A percentile compares a stretch with the other conserved stretches of the same genome.
Evolutionary conservation across 1,139 yeast species (phyloP).

Genomic region (Blastobotrys petasosporus): DNA sequence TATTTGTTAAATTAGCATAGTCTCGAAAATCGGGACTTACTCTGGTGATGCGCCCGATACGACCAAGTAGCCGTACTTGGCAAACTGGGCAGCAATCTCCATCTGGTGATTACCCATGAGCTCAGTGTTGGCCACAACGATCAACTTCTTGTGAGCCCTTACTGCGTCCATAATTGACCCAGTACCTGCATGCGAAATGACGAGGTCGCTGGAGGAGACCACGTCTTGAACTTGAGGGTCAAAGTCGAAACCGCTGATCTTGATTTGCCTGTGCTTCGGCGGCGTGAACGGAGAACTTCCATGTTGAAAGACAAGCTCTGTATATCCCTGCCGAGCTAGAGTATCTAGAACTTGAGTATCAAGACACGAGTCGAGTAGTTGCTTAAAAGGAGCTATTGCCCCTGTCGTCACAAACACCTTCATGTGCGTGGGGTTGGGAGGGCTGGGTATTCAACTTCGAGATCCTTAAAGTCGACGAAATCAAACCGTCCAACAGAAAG

Average conservation of each 20-base stretch:
- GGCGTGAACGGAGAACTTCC: constrained; percentile 39
- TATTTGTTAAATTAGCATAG: not conserved
- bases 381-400: constrained; percentile 72
- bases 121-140: constrained; percentile 63
- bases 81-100: constrained; percentile 65
- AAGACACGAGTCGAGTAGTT: constrained; percentile 44
- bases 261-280: constrained; percentile 20
- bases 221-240: constrained; percentile 40
- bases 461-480: too few relatives aligned
- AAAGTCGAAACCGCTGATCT: constrained; percentile 35
- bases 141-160: constrained; percentile 48
- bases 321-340: constrained; percentile 36
- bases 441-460: too few relatives aligned
- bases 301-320: constrained; percentile 54
- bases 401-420: constrained; percentile 65
- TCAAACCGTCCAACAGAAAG: too few relatives aligned
- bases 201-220: constrained; percentile 45
- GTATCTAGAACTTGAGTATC: constrained; percentile 35
- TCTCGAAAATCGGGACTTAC: not conserved
- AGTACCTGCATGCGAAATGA: constrained; percentile 86
- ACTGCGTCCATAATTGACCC: constrained; percentile 84
- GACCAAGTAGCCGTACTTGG: constrained; percentile 34
- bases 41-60: constrained; percentile 15
- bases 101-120: constrained; percentile 85
- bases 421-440: constrained; percentile 9